Conservation (phyloP, 306 rosid genomes). For the Cucumis sativus region Cucumber_9930_V3 NC_026660.2:10302501-10303000, state of each 20-base stretch:
- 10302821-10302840: slow-evolving; percentile 74
- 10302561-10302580: neutral
- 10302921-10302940: neutral
- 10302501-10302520: neutral
- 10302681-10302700: neutral
- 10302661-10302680: neutral
- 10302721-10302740: neutral
- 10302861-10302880: slow-evolving; percentile 34
- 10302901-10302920: neutral
- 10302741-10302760: slow-evolving; percentile 15
- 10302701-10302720: neutral
- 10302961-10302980: neutral
- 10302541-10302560: neutral
- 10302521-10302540: neutral
- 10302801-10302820: neutral
- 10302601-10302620: neutral
- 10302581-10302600: neutral
- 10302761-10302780: slow-evolving; percentile 99
- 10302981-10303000: neutral
- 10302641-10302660: too few relatives aligned
- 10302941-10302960: neutral
- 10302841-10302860: slow-evolving; percentile 88
- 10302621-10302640: neutral
- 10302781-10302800: slow-evolving; percentile 35
- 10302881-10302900: neutral